phyloP scores from a whole-genome alignment of 208 protist genomes.

The Willaertia magna region DNA sequence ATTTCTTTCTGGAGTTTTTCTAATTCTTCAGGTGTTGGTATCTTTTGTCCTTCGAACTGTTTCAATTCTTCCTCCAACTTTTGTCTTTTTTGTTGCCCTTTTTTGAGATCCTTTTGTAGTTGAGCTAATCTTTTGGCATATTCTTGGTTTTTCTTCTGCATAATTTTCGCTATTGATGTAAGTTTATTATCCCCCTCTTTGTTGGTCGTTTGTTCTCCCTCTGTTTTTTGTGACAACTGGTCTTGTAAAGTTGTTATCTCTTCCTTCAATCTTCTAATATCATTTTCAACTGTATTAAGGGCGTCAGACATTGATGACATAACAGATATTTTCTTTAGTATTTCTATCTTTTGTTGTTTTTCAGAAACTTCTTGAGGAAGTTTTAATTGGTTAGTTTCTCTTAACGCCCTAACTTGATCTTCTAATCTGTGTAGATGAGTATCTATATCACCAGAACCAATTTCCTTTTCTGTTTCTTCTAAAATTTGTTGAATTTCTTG shows the following conservation, averaged over 20 bases:
- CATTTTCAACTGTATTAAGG: neutral
- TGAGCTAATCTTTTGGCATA: neutral
- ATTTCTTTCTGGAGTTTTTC: neutral
- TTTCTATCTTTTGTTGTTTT: neutral
- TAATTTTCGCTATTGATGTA: neutral
- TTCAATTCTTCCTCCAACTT: neutral
- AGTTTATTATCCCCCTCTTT: neutral
- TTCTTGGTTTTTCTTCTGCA: neutral
- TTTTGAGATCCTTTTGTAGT: neutral
- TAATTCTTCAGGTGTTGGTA: conserved; percentile 2
- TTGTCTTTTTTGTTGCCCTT: neutral
- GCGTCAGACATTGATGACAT: neutral
- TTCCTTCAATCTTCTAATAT: conserved; percentile 10
- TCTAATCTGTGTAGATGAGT: neutral
- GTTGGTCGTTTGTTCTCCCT: neutral
- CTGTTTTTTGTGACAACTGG: neutral
- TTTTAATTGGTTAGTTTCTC: neutral
- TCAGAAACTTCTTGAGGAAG: neutral
- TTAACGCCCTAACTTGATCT: neutral
- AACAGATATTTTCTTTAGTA: neutral
- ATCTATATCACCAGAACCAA: neutral
- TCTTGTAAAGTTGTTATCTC: neutral
- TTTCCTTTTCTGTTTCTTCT: neutral
- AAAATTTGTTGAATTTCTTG: neutral
- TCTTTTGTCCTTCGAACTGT: neutral